Base-by-base conservation (phyloP, 2,329 filamentous ascomycete species). In the Fonsecaea pedrosoi region DNA sequence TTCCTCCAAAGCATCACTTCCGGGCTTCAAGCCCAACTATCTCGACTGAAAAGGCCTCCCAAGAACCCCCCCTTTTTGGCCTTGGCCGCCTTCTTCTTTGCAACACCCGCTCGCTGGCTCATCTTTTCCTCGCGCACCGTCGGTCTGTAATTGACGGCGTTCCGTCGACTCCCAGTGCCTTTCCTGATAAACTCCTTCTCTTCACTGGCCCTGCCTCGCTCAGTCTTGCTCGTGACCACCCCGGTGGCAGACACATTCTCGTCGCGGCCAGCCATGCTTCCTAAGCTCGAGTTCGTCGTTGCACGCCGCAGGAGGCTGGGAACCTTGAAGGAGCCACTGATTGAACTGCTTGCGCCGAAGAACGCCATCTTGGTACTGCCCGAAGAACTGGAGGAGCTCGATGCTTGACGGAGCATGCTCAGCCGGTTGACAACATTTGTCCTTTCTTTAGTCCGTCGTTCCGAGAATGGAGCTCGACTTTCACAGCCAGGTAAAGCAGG, bases 391-490 rank as follows among this genome's bases (percentile, higher is more conserved):
- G 73, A 72, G 6, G 80, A 79, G 18, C 80, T 81, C 4, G 80
- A 82, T 34, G 79, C 78, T 66, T 81, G 78, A 37, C 80, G 78
- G 30, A 81, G 76, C n/a, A 82, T 75, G 57, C 78, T 77, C 38
- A 82, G 70, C 62, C 80, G 73, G 74, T 84, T 78, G 64, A 82
- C 77, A 12, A 85, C 78, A 25, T 78, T 77, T 18, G 77, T 75
- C 12, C 77, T 75, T 12, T 78, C 78, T 66, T 81, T 75, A 5
- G 71, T 73, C 35, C 71, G 42, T 69, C 75, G 60, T 73, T 75
- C 56, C 65, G 71, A 60, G 74, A 76, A 63, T 67, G 72, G 50
- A 71, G 74, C 60, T 70, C 72, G n/a, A 38, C 45, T 65, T 25
- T 64, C 59, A 13, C 64, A 65, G 45, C 54, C 60, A 25, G 62